Base-by-base conservation (phyloP, 1,139 yeast species). In the Diutina ranongensis region DNA sequence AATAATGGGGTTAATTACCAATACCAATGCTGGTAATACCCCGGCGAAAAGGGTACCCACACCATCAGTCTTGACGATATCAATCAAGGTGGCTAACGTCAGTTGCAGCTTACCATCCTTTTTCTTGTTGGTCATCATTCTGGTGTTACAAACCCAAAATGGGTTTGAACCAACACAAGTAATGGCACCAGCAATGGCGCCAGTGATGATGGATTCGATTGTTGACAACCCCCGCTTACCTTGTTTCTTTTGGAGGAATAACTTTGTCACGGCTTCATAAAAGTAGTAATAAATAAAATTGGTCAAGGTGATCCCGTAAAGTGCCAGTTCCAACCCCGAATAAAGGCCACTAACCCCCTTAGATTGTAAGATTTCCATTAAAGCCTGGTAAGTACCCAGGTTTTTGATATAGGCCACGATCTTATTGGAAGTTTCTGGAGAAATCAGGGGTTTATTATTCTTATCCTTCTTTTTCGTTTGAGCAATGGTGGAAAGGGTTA, bases 141-240 rank as follows among this genome's bases (percentile, higher is more conserved):
- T 72, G 2, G 96, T 87, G 59, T 87, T 87, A 47, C 92, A 94
- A 35, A 87, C 95, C 97, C 97, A 88, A 55, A 88, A 80, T 33
- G 97, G 97, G 63, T 89, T 89, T n/a, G 95, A 81, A 16, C 83
- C 74, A 20, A 85, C 68, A 49, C 89, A 85, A 2, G 97, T 87
- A 40, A 88, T 76, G 8, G 89, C 76, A 0, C 97, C 97, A 2
- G 97, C 95, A 55, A 85, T 69, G 1, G 94, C 83, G 16, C 96
- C 95, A 2, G 89, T 81, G 3, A 75, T 51, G 55, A 88, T 83
- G 48, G 89, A 78, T 61, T 88, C 94, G 12, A 73, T 49, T 1
- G 96, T 80, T 15, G 80, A 64, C 46, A 82, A 63, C 1, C 79
- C 80, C 45, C 61, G 56, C 2, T 59, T 59, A 47, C 56, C 59